A percentile compares a stretch with the other conserved stretches of the same genome.
These are phyloP conservation scores for Oleoguttula mirabilis DNA, from an alignment of 495 filamentous ascomycete genomes.

Conservation along the genomic window DNA sequence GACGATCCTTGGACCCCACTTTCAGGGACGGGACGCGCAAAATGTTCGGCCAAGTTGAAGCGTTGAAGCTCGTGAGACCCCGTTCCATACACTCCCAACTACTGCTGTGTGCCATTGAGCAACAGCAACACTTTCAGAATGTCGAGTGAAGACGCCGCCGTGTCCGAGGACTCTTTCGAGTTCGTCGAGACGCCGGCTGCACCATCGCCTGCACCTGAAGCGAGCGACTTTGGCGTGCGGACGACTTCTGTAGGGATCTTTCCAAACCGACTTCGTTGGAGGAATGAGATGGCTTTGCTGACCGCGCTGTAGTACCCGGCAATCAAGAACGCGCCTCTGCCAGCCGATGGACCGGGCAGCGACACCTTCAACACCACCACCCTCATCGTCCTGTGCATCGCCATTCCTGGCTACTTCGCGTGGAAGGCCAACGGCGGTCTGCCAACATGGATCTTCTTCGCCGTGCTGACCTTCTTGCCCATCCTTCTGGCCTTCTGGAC, in stretches of 20 bases:
- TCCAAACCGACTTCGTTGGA: no score
- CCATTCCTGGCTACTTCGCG: constrained; percentile 54
- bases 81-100: no score
- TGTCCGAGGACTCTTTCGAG: constrained; percentile 51
- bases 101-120: not conserved
- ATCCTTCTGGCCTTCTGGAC: constrained; percentile 64
- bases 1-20: no score
- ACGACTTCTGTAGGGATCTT: constrained; percentile 53
- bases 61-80: no score
- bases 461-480: constrained; percentile 50
- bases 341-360: constrained; percentile 59
- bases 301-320: constrained; percentile 53
- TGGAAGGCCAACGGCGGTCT: constrained; percentile 59
- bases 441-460: constrained; percentile 61
- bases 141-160: constrained; percentile 2
- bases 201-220: constrained; percentile 42
- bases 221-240: constrained; percentile 59
- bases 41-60: no score
- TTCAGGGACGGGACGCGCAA: no score
- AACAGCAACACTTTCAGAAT: constrained; percentile 5
- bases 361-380: constrained; percentile 58
- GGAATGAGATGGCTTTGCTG: no score
- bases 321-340: constrained; percentile 71
- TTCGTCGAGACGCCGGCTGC: constrained; percentile 68
- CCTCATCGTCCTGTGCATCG: constrained; percentile 44